A percentile compares a stretch with the other conserved stretches of the same genome.
phyloP scores from a whole-genome alignment of 176 grass and related monocot genomes.

The Phoenix dactylifera region DNA sequence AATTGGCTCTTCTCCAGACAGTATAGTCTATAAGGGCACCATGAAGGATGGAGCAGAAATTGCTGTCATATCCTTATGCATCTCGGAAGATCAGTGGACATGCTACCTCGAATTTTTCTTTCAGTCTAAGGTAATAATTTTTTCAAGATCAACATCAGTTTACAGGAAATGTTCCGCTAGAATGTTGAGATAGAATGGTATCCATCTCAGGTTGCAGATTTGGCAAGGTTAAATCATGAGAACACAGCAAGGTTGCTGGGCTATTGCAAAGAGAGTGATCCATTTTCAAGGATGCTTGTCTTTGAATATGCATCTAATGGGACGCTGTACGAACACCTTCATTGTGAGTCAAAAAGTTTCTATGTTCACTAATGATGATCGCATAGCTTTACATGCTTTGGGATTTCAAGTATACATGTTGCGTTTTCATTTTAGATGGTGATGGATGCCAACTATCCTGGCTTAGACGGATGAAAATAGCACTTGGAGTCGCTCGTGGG shows the following conservation, averaged over 20 bases:
- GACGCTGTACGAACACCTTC: conserved; percentile 79
- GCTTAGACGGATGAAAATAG: conserved; percentile 91
- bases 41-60: conserved; percentile 82
- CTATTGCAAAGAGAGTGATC: conserved; percentile 85
- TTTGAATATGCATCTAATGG: conserved; percentile 97
- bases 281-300: conserved; percentile 78
- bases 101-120: conserved; percentile 83
- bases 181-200: conserved; percentile 4
- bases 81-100: conserved; percentile 67
- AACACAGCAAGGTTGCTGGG: conserved; percentile 80
- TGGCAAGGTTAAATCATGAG: conserved; percentile 78
- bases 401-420: no score
- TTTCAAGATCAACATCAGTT: neutral
- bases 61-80: conserved; percentile 75
- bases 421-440: conserved; percentile 38
- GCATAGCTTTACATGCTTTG: no score
- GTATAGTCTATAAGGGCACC: conserved; percentile 83
- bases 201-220: conserved; percentile 59
- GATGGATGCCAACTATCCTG: conserved; percentile 78
- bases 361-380: no score
- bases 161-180: neutral
- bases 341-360: conserved; percentile 41
- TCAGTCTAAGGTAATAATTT: conserved; percentile 57
- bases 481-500: conserved; percentile 73
- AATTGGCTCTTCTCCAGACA: conserved; percentile 67